Evolutionary conservation across 495 filamentous ascomycete species (phyloP).

Genomic region (Penicillium nucicola): DNA sequence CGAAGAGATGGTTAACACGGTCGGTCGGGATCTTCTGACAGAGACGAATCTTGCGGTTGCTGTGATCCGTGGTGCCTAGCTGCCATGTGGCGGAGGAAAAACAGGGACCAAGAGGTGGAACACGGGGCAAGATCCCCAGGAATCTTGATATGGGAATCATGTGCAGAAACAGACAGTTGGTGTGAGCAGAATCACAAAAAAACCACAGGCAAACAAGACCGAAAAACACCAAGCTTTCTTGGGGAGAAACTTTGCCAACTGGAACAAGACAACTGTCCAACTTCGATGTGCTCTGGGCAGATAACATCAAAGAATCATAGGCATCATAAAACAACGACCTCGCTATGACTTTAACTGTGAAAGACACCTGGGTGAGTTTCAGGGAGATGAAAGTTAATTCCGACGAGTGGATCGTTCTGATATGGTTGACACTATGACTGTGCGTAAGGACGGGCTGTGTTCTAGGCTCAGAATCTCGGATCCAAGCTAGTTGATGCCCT

Average conservation of each 20-base stretch:
- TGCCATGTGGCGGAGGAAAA: conserved; percentile 27
- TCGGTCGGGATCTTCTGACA: conserved; percentile 53
- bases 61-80: conserved; percentile 45
- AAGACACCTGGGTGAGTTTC: conserved; percentile 26
- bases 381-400: conserved; percentile 37
- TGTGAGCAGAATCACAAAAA: conserved; percentile 21
- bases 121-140: conserved; percentile 43
- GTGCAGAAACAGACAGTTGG: conserved; percentile 36
- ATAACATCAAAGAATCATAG: conserved; percentile 24
- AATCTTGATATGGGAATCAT: conserved; percentile 37
- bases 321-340: conserved; percentile 35
- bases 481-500: conserved; percentile 23
- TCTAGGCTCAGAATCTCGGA: conserved; percentile 29
- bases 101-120: conserved; percentile 26
- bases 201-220: conserved; percentile 12
- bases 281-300: conserved; percentile 15
- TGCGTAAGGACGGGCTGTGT: conserved; percentile 42
- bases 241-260: conserved; percentile 26
- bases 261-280: conserved; percentile 43
- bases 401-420: conserved; percentile 47
- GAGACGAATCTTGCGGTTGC: conserved; percentile 54
- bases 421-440: conserved; percentile 24
- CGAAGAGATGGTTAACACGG: conserved; percentile 73
- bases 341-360: conserved; percentile 37
- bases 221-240: conserved; percentile 22